Evolutionary conservation across 2,329 filamentous ascomycete species (phyloP), one percentile per base, ranked within the genome.

Genomic region (Cordyceps cateniannulata): DNA sequence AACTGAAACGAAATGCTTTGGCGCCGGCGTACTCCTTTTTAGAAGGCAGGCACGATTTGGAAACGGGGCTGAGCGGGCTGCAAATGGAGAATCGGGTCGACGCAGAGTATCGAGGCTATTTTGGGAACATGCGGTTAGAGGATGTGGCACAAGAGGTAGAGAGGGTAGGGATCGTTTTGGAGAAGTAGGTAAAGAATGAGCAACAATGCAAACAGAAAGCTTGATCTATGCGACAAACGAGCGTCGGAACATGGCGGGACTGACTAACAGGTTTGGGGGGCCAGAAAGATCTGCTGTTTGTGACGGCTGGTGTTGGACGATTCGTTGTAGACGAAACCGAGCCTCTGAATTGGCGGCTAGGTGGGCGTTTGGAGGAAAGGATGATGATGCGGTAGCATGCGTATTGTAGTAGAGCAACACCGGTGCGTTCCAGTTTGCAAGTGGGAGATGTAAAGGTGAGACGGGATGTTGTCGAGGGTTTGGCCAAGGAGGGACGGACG

Each of bases 61-160:
- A 24, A 40, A 32, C 22, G 32, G 40, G 44, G 44, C 42, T 22
- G 42, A 27, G 38, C 27, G 44, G 27, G 27, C 20, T 38, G 35
- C 29, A 25, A 49, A 40, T 25, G 20, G 20, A 29, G 22, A 49
- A 29, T 50, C 45, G 29, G 29, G 32, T 44, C 40, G 52, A 20
- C 9, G 47, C 55, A 58, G 24, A 49, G n/a, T 25, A 40, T 50
- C 55, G 55, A 45, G 52, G n/a, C 40, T 55, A 45, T 47, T 44
- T 35, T 45, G 52, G 25, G 18, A 54, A 27, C 3, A 32, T 12
- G 12, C 16, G n/a, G 40, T 45, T 35, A 47, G 52, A 47, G 40
- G 10, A 35, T 45, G 24, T 45, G 38, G 50, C 22, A 24, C 20
- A 20, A 12, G n/a, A 38, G 10, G 14, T 16, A 27, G 14, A 18